Evolutionary conservation across 2,329 filamentous ascomycete species (phyloP).

Genomic region (Colletotrichum godetiae): DNA sequence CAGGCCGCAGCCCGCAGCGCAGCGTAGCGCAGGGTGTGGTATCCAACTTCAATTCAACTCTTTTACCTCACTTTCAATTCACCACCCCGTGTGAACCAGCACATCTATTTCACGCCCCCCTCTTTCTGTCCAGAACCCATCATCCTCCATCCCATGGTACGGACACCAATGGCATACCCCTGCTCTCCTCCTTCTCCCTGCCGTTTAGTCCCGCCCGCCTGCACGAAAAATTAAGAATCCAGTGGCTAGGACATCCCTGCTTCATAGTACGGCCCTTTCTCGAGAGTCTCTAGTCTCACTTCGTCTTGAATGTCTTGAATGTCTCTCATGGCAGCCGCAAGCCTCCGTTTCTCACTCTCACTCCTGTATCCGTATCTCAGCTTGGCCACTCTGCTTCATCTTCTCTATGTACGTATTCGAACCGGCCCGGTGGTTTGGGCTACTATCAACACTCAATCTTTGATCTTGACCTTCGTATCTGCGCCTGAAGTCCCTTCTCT

Average conservation of each 20-base stretch:
- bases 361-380: neutral
- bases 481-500: too few relatives aligned
- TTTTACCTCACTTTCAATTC: neutral
- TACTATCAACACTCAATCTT: neutral
- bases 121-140: neutral
- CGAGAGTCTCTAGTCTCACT: slow-evolving; percentile 8
- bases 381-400: neutral
- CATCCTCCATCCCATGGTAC: neutral
- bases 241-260: slow-evolving; percentile 22
- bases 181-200: slow-evolving; percentile 14
- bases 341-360: too few relatives aligned
- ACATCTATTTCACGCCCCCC: slow-evolving; percentile 34
- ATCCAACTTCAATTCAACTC: neutral
- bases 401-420: neutral
- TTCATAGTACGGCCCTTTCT: slow-evolving; percentile 1
- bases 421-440: neutral
- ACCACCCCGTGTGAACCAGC: neutral
- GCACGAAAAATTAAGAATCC: slow-evolving; percentile 27
- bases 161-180: slow-evolving; percentile 21
- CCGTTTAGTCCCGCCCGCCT: slow-evolving; percentile 21
- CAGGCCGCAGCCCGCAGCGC: neutral
- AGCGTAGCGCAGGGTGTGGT: neutral
- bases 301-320: neutral
- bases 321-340: neutral
- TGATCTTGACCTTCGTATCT: neutral